These are phyloP conservation scores for Chlorella sp. DNA, from an alignment of 139 green algal species.

Conservation along the genomic window DNA sequence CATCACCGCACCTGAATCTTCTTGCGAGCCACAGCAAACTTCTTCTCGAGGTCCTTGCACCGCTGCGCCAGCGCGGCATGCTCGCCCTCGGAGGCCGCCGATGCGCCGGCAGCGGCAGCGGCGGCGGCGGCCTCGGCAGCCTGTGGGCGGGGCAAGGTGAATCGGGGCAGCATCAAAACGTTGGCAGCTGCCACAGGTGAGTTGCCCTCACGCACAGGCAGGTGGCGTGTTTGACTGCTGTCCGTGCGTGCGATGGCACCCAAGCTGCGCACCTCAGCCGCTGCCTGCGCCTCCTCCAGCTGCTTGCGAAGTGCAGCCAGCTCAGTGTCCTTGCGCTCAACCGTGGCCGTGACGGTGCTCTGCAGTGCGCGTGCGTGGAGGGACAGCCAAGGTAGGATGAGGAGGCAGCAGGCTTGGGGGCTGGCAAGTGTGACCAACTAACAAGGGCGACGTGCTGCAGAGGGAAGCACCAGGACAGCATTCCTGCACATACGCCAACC, in stretches of 20 bases:
- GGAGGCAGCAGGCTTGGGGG: not conserved
- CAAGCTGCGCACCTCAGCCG: not conserved
- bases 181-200: too few species aligned
- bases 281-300: conserved; percentile 10
- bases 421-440: not conserved
- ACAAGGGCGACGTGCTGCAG: not conserved
- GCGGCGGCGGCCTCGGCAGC: conserved; percentile 6
- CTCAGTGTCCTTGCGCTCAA: conserved; percentile 22
- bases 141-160: too few species aligned
- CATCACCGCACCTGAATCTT: conserved; percentile 31
- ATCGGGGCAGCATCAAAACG: too few species aligned
- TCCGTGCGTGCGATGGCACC: too few species aligned
- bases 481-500: not conserved
- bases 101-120: not conserved
- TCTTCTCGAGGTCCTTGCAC: conserved; percentile 35
- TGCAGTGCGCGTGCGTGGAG: not conserved
- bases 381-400: too few species aligned
- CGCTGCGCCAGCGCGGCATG: not conserved
- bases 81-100: not conserved
- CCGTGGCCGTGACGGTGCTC: not conserved
- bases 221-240: not conserved
- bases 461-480: not conserved
- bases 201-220: too few species aligned
- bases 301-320: not conserved
- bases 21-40: conserved; percentile 36